A percentile compares a stretch with the other conserved stretches of the same genome.
phyloP scores from a whole-genome alignment of 73 alveolate species.

The Symbiodinium pilosum region DNA sequence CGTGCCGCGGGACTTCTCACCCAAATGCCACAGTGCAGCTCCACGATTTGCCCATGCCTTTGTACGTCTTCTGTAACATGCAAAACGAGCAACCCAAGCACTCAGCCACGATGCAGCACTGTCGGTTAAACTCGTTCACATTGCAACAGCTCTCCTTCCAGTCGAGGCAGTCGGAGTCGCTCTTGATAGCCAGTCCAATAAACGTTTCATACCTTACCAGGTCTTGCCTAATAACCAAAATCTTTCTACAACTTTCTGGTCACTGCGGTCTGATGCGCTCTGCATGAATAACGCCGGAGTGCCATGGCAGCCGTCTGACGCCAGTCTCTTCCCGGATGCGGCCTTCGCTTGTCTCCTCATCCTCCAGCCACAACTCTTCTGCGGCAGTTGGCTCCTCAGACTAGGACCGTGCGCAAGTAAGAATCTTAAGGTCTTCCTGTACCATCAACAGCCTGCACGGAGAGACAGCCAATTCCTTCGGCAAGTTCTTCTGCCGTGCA shows the following conservation, averaged over 20 bases:
- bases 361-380: neutral
- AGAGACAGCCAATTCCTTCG: neutral
- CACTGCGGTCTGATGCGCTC: too few species aligned
- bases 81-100: neutral
- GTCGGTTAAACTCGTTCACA: too few species aligned
- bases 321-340: neutral
- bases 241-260: neutral
- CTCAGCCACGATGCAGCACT: too few species aligned
- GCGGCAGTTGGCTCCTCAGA: neutral
- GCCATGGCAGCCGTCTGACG: neutral
- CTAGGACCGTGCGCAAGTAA: neutral
- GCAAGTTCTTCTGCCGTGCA: neutral
- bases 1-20: conserved; percentile 33
- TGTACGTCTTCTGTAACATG: too few species aligned
- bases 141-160: conserved; percentile 45
- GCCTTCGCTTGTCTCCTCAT: neutral
- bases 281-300: neutral
- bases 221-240: neutral
- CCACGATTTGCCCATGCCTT: conserved; percentile 78
- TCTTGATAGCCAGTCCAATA: conserved; percentile 1
- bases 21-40: conserved; percentile 48
- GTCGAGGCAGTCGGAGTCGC: conserved; percentile 47
- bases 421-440: too few species aligned
- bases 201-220: conserved; percentile 38
- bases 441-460: neutral